Evolutionary conservation across 2,329 filamentous ascomycete species (phyloP), one percentile per base, ranked within the genome.

Genomic region (Clarireedia hainanense): DNA sequence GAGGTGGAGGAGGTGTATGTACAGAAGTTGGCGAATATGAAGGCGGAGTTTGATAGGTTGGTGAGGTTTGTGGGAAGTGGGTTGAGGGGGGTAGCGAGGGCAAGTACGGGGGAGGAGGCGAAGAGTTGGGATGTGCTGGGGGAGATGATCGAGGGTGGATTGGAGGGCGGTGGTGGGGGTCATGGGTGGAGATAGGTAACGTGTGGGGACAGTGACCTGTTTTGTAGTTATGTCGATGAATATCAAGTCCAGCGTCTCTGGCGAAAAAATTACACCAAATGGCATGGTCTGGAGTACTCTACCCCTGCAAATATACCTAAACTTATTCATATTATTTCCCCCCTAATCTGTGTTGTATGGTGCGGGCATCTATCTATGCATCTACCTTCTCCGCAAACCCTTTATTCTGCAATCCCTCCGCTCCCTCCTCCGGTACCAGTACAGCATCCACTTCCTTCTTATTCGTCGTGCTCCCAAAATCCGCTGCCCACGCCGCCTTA

Each of bases 121-220:
- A 66, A 80, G 34, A 81, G 85, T 67, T 92, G 91, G 87, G 89
- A 94, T 70, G 82, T 87, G 58, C 69, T 96, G 58, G 89, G 88
- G 0, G 89, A 95, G 69, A 88, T 86, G 74, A 70, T 95, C 46
- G 86, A 91, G 63, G 76, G 76, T 65, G 73, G 75, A 1, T 49
- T 69, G 26, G 64, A 55, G 6, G 37, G 36, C 17, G 36, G 15
- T 17, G 42, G 26, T 12, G 12, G n/a, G 26, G 17, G 45, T 1
- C 6, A 30, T 27, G 15, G 12, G 14, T 47, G 45, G 45, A 30
- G 45, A 40, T 40, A 20, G 17, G 5, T 5, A 14, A 20, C 2
- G 14, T 10, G 39, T 40, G 39, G 39, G 7, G 10, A 30, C 10
- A 3, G 27, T 30, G 27, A 10, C 27, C 27, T 30, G 27, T 7